Base-by-base conservation (phyloP, 2,329 filamentous ascomycete species). In the Sarocladium brachiariae region DNA sequence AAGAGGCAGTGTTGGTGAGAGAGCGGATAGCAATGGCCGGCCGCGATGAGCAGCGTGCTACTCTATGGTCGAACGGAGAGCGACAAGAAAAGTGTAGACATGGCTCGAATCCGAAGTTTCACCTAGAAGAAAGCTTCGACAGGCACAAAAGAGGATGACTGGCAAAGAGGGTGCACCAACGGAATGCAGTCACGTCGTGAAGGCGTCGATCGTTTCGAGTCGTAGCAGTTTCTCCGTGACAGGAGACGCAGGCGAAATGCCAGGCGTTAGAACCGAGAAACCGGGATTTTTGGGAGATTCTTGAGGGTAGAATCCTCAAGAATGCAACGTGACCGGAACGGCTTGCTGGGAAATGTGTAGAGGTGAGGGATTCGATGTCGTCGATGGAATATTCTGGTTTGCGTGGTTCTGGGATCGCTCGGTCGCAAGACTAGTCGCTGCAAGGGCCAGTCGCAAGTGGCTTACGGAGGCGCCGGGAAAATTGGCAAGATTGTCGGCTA, bases 1-100 rank as follows among this genome's bases (percentile, higher is more conserved):
- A 55, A 55, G 58, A 63, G 59, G 55, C 55, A 35, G 30, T 34
- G 31, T 23, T 31, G 21, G 8, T 19, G 9, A 25, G 13, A 31
- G 21, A 27, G 27, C 30, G 16, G 27, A 19, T 33, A 16, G 43
- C 43, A 8, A n/a, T 31, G 16, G 27, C 39, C 43, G 43, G 33
- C 43, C 24, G 43, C 38, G 50, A 49, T 43, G 43, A 47, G 43
- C 43, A 47, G 54, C 60, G 58, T 47, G 16, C 43, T 47, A 63
- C 61, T 67, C 61, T 67, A 66, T 63, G 61, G 61, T 53, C 54
- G 50, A 57, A 55, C 58, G 58, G 56, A 53, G 50, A 56, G 37
- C 23, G 11, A 52, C 35, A 24, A 30, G 33, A 53, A 58, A 55
- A 57, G 55, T 53, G 51, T 59, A 54, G 57, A 66, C 64, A 66